These are phyloP conservation scores for Neurospora sp. DNA, from an alignment of 495 filamentous ascomycete genomes.

Conservation along the genomic window DNA sequence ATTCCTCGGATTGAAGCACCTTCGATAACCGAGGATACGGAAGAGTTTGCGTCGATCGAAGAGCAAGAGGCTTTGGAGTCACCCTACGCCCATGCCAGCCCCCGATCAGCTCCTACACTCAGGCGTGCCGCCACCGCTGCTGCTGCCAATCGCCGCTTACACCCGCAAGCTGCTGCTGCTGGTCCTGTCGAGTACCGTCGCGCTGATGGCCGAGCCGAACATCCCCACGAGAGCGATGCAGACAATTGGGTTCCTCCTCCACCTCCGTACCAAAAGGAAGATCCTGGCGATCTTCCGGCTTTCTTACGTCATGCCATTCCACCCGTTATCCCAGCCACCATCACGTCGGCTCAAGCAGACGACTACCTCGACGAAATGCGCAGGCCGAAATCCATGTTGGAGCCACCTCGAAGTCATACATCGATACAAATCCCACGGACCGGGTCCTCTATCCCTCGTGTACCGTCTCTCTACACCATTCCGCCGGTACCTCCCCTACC, in stretches of 20 bases:
- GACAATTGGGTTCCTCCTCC: conserved; percentile 91
- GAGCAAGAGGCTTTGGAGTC: conserved; percentile 50
- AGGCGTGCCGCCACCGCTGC: conserved; percentile 71
- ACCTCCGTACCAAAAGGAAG: conserved; percentile 70
- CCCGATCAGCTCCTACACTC: conserved; percentile 64
- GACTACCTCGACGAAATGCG: neutral
- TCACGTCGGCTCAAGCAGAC: neutral
- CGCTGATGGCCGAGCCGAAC: conserved; percentile 54
- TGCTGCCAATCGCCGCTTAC: conserved; percentile 53
- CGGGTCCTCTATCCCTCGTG: conserved; percentile 10
- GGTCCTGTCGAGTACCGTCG: conserved; percentile 39
- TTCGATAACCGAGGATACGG: conserved; percentile 16
- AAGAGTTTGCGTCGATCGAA: conserved; percentile 30
- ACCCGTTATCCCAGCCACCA: conserved; percentile 12
- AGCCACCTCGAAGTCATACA: conserved; percentile 11
- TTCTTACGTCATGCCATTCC: conserved; percentile 34
- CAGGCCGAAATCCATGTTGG: conserved; percentile 5
- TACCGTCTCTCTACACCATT: conserved; percentile 7
- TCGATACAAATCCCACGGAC: conserved; percentile 2
- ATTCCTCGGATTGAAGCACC: conserved; percentile 6
- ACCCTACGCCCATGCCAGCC: conserved; percentile 70
- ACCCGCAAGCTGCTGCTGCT: conserved; percentile 34
- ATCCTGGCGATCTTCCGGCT: conserved; percentile 44
- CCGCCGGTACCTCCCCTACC: conserved; percentile 16
- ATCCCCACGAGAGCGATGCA: conserved; percentile 81